Base-by-base conservation (phyloP, 78 protist species). In the Neovahlkampfia damariscottae region DNA sequence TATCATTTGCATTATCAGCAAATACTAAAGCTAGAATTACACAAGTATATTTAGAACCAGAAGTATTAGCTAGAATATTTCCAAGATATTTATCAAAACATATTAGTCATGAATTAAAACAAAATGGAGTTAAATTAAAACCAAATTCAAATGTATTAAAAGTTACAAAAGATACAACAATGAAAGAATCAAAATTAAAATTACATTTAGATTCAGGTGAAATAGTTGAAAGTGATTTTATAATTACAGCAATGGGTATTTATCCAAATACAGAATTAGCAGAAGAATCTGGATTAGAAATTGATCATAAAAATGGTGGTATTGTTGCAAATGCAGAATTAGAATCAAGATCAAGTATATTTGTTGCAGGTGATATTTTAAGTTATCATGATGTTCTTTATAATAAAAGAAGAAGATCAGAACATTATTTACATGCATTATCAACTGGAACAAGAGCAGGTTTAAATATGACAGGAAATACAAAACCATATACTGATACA, bases 391-490 rank as follows among this genome's bases (percentile, higher is more conserved):
- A 87, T 68, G 68, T 59, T 34, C 59, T 72, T 4, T 76, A 88
- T 2, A 84, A 86, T 34, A 37, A 32, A 2, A 79, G 95, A 19
- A 73, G 94, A 9, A 80, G 89, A 66, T 81, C 83, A 4, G 91
- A 91, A 59, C 95, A 91, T 76, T 87, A 87, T 74, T 91, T 88
- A 37, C 95, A 91, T n/a, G 93, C 93, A 2, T 75, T 40, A 10
- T 78, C 78, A 27, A 7, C 38, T 36, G 83, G 83, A 8, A 72
- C 76, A 35, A 41, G 70, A 19, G 90, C 90, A 3, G 90, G 81
- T 0, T 76, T 73, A 77, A 86, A 86, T 74, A 82, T 82, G 86
- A 70, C 72, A 10, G 84, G 82, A 9, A 32, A 8, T 10, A 70
- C 78, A 31, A 70, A 27, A 34, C 74, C 86, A 2, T 86, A 77